phyloP scores from a whole-genome alignment of 2,329 filamentous ascomycete genomes.

The Fusarium sororula region DNA sequence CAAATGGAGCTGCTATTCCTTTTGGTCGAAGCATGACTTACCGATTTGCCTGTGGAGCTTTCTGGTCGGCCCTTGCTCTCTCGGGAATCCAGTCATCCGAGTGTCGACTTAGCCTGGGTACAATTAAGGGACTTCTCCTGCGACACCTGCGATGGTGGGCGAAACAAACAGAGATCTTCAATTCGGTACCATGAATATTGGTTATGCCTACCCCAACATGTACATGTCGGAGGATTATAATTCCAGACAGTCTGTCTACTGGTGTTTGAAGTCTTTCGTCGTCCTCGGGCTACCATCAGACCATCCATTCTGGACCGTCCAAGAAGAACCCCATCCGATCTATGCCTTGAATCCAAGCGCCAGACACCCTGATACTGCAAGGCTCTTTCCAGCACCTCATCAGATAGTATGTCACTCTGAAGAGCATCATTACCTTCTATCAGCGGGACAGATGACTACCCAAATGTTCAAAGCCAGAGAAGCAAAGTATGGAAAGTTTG shows the following conservation, averaged over 20 bases:
- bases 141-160: slow-evolving; percentile 62
- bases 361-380: not conserved
- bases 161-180: slow-evolving; percentile 53
- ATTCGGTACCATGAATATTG: slow-evolving; percentile 59
- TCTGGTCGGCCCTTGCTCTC: slow-evolving; percentile 56
- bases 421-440: slow-evolving; percentile 55
- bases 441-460: slow-evolving; percentile 50
- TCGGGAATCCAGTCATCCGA: slow-evolving; percentile 49
- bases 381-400: slow-evolving; percentile 43
- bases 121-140: slow-evolving; percentile 58
- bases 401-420: slow-evolving; percentile 55
- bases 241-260: slow-evolving; percentile 64
- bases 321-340: slow-evolving; percentile 47
- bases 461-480: slow-evolving; percentile 51
- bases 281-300: slow-evolving; percentile 48
- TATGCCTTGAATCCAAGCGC: not conserved
- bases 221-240: slow-evolving; percentile 64
- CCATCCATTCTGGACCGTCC: slow-evolving; percentile 56
- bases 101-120: slow-evolving; percentile 55
- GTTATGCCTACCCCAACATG: slow-evolving; percentile 50
- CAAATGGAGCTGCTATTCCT: slow-evolving; percentile 58
- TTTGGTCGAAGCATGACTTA: slow-evolving; percentile 62
- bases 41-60: slow-evolving; percentile 60
- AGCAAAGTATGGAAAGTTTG: slow-evolving; percentile 58
- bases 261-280: slow-evolving; percentile 61